Conservation (phyloP, 2,329 filamentous ascomycete genomes). For the Beauveria brongniartii region DNA sequence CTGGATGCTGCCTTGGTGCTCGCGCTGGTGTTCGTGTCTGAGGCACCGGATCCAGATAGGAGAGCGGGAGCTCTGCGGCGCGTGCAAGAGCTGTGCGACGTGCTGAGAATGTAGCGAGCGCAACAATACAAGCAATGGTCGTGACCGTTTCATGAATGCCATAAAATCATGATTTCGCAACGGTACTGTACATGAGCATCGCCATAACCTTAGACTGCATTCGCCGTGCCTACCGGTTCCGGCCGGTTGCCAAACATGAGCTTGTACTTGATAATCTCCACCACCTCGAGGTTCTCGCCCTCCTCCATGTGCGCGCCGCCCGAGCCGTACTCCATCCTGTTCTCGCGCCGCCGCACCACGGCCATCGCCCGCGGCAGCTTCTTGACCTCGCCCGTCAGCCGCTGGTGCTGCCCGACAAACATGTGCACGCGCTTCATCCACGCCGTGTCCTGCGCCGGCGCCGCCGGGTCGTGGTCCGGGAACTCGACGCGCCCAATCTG, state of each 20-base stretch:
- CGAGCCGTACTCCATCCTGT: slow-evolving; percentile 28
- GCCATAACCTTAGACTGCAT: slow-evolving; percentile 18
- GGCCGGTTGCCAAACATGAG: slow-evolving; percentile 76
- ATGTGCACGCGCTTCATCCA: slow-evolving; percentile 92
- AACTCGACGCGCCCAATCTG: slow-evolving; percentile 68
- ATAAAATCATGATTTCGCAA: neutral
- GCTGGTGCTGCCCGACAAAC: slow-evolving; percentile 82
- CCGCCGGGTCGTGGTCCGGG: slow-evolving; percentile 56
- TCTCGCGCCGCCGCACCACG: slow-evolving; percentile 57
- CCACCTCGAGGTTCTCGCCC: slow-evolving; percentile 61
- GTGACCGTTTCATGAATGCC: neutral
- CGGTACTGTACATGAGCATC: neutral
- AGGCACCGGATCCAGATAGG: slow-evolving; percentile 13
- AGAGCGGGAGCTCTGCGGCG: slow-evolving; percentile 6
- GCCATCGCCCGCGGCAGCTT: slow-evolving; percentile 73
- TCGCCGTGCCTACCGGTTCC: slow-evolving; percentile 63
- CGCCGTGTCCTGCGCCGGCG: slow-evolving; percentile 37
- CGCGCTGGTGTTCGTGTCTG: slow-evolving; percentile 15
- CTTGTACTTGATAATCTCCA: slow-evolving; percentile 83
- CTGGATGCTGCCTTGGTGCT: slow-evolving; percentile 15
- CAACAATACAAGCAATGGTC: too few relatives aligned
- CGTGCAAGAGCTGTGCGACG: slow-evolving; percentile 10
- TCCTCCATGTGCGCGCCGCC: slow-evolving; percentile 30
- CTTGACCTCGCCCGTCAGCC: slow-evolving; percentile 83
- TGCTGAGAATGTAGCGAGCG: neutral